Evolutionary conservation across 1,139 yeast species (phyloP).

Genomic region (Kurtzmaniella quercitrusa): DNA sequence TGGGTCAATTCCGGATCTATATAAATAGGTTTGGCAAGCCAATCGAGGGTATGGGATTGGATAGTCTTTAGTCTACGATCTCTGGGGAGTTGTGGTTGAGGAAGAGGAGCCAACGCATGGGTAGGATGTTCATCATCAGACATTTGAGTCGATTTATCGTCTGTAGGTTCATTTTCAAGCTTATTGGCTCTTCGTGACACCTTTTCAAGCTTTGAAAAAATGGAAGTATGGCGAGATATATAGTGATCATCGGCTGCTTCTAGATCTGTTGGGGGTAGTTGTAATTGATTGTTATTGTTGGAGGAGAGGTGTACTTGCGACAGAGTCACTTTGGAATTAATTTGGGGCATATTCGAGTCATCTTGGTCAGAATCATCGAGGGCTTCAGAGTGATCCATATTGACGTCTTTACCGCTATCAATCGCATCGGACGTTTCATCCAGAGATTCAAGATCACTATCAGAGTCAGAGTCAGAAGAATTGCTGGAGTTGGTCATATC

Average conservation of each 20-base stretch:
- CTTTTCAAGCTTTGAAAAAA: slow-evolving; percentile 27
- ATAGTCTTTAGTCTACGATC: slow-evolving; percentile 41
- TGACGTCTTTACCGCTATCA: slow-evolving; percentile 2
- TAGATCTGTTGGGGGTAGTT: slow-evolving; percentile 5
- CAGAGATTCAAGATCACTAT: too few species aligned
- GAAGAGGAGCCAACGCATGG: slow-evolving; percentile 70
- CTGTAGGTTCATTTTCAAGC: slow-evolving; percentile 11
- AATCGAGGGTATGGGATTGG: slow-evolving; percentile 44
- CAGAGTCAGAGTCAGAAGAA: background rate
- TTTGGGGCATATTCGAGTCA: slow-evolving; percentile 6
- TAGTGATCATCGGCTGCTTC: slow-evolving; percentile 11
- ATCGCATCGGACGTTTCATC: too few species aligned
- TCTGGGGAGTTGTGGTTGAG: slow-evolving; percentile 69
- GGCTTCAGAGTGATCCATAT: slow-evolving; percentile 12
- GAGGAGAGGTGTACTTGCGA: too few species aligned
- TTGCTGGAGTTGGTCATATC: slow-evolving; percentile 6
- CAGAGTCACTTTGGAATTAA: slow-evolving; percentile 3
- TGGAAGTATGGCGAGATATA: slow-evolving; percentile 25
- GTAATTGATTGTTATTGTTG: too few species aligned
- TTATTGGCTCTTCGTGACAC: slow-evolving; percentile 10
- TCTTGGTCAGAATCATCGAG: slow-evolving; percentile 9
- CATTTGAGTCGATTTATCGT: background rate
- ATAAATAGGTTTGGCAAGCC: slow-evolving; percentile 66
- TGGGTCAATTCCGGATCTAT: slow-evolving; percentile 40
- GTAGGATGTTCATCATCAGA: slow-evolving; percentile 9